These are phyloP conservation scores for Fusarium compactum DNA, from an alignment of 2,329 filamentous ascomycete species.

Conservation along the genomic window DNA sequence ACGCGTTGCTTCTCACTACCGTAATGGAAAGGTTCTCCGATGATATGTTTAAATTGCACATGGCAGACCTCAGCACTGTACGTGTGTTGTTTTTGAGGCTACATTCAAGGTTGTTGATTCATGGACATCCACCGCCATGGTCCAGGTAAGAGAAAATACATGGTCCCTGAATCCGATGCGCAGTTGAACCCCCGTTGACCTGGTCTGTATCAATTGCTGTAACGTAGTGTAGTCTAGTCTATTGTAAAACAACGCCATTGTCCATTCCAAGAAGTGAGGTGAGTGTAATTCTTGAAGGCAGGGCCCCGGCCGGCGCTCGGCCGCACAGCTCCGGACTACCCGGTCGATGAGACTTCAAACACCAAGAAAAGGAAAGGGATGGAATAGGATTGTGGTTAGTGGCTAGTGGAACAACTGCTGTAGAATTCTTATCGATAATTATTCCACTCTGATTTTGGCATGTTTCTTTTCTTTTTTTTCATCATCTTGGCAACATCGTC, in stretches of 20 bases:
- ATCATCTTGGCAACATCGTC: conserved; percentile 4
- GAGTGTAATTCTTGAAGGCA: conserved; percentile 27
- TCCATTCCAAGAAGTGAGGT: conserved; percentile 14
- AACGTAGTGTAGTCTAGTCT: conserved; percentile 10
- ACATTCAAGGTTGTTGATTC: not conserved
- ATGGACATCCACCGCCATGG: conserved; percentile 23
- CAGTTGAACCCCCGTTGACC: conserved; percentile 23
- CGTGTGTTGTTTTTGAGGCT: conserved; percentile 13
- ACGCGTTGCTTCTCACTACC: conserved; percentile 11
- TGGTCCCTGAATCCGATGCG: conserved; percentile 10
- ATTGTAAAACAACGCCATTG: conserved; percentile 30
- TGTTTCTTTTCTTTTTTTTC: conserved; percentile 13
- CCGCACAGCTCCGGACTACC: conserved; percentile 37
- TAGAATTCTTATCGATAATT: not conserved
- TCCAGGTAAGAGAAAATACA: not conserved
- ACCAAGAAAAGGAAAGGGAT: conserved; percentile 1
- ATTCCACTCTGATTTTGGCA: not conserved
- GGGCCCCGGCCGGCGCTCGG: conserved; percentile 34
- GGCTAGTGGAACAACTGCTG: not conserved
- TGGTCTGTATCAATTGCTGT: conserved; percentile 27
- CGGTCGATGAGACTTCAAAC: conserved; percentile 7
- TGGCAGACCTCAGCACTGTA: not conserved
- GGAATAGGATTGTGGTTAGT: conserved; percentile 24
- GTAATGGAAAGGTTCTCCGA: conserved; percentile 3
- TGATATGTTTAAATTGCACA: not conserved